A percentile compares a stretch with the other conserved stretches of the same genome.
phyloP scores from a whole-genome alignment of 1,284 basidiomycete genomes.

The Ustilago hordei region DNA sequence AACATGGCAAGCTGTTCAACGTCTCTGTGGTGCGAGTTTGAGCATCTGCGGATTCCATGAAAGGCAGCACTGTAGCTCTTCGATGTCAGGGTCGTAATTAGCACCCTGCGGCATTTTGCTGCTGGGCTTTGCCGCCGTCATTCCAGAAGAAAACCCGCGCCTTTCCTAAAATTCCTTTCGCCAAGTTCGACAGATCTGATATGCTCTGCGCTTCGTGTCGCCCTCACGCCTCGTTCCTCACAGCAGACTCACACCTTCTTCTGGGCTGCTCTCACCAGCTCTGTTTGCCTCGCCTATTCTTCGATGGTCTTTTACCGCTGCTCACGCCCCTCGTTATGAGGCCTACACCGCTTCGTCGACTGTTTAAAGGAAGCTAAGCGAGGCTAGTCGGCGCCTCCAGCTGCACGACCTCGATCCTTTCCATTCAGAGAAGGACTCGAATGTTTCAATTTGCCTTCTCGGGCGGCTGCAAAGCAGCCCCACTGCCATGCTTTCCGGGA shows the following conservation, averaged over 20 bases:
- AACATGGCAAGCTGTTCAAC: not conserved
- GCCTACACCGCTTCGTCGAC: constrained; percentile 1
- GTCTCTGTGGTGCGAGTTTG: not conserved
- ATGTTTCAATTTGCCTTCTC: constrained; percentile 27
- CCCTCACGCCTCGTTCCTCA: not conserved
- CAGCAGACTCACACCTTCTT: not conserved
- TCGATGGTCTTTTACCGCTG: not conserved
- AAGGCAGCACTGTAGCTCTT: not conserved
- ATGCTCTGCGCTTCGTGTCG: constrained; percentile 28
- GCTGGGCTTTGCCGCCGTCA: constrained; percentile 3
- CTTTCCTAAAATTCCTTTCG: constrained; percentile 11
- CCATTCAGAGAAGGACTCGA: constrained; percentile 24
- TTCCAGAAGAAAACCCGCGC: constrained; percentile 20
- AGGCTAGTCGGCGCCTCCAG: constrained; percentile 8
- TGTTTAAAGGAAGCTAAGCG: constrained; percentile 4
- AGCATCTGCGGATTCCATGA: not conserved
- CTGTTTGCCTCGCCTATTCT: constrained; percentile 11
- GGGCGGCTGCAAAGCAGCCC: not conserved
- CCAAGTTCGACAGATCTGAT: constrained; percentile 48
- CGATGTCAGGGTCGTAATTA: not conserved
- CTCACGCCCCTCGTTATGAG: not conserved
- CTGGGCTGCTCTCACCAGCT: not conserved
- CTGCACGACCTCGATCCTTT: constrained; percentile 34
- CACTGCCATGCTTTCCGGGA: not conserved
- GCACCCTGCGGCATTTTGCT: not conserved